Evolutionary conservation across 2,329 filamentous ascomycete species (phyloP).

Genomic region (Proliferodiscus dingleyae): DNA sequence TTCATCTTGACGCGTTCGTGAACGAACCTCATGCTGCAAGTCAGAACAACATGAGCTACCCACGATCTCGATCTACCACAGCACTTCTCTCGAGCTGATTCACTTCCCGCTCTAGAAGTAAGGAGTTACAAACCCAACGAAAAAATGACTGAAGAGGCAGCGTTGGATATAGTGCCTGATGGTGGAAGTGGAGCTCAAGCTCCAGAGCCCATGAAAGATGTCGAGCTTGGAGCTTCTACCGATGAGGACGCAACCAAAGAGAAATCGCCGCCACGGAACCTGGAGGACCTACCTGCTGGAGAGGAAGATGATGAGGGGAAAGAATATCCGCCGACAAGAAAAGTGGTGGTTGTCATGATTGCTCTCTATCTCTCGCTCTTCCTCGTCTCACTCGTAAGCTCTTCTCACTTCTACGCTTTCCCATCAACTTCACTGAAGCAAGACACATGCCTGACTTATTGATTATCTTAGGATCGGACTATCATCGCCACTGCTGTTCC

Average conservation of each 20-base stretch:
- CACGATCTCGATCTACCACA: too few relatives aligned
- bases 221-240: neutral
- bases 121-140: too few relatives aligned
- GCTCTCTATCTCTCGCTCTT: conserved; percentile 42
- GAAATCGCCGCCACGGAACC: neutral
- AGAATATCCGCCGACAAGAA: conserved; percentile 5
- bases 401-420: conserved; percentile 1
- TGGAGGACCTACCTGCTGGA: neutral
- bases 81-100: too few relatives aligned
- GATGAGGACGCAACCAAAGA: neutral
- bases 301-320: neutral
- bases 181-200: neutral
- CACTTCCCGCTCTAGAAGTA: too few relatives aligned
- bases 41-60: too few relatives aligned
- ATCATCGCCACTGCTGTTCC: conserved; percentile 31
- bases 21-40: too few relatives aligned
- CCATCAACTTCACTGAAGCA: too few relatives aligned
- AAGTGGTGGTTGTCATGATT: conserved; percentile 35
- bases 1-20: too few relatives aligned
- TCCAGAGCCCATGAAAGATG: neutral
- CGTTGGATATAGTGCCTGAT: neutral
- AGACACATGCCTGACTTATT: too few relatives aligned
- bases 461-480: conserved; percentile 24
- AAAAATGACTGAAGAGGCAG: neutral
- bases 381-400: conserved; percentile 24